Base-by-base conservation (phyloP, 2,329 filamentous ascomycete species). In the Alternaria gaisen region DNA sequence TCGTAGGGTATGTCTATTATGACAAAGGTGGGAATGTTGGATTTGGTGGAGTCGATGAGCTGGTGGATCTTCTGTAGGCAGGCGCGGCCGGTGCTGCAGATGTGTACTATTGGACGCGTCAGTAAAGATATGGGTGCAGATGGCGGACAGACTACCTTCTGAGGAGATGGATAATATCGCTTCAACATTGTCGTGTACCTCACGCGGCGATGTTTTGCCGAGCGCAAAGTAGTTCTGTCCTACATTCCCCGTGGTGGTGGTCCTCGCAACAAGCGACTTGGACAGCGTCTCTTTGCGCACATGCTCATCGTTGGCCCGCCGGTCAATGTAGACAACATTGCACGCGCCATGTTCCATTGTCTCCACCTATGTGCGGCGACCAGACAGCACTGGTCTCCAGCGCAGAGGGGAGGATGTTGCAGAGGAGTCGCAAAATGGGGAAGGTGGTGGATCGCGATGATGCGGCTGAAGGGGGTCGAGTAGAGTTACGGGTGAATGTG, bases 251-350 rank as follows among this genome's bases (percentile, higher is more conserved):
- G 73, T 75, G 61, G 66, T 75, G 61, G 66, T 76, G 7, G 71
- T 76, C 41, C 73, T 64, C 26, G 74, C 74, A 28, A 71, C 73
- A 18, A 77, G 67, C 20, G 74, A 77, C 52, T 68, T 71, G 50
- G 74, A 75, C 62, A 79, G 66, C 52, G 72, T 73, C 56, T 79
- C 77, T 57, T 73, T 72, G 42, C 72, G 72, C 42, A 80, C 77
- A 64, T 77, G 71, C 64, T 79, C 78, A 60, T 80, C 77, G 64
- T 78, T 74, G 60, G 79, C 79, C 55, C 79, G 76, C 51, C 79
- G 75, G 69, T 81, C 79, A 63, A 81, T 72, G 73, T 81, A 81
- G 61, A 81, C 78, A 53, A 81, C 74, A 70, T 80, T 80, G 72
- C 79, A 81, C 59, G 77, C 74, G 69, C 78, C 79, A 78, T 80